Base-by-base conservation (phyloP, 179 eudicot genomes). In the Gypsophila paniculata region DNA sequence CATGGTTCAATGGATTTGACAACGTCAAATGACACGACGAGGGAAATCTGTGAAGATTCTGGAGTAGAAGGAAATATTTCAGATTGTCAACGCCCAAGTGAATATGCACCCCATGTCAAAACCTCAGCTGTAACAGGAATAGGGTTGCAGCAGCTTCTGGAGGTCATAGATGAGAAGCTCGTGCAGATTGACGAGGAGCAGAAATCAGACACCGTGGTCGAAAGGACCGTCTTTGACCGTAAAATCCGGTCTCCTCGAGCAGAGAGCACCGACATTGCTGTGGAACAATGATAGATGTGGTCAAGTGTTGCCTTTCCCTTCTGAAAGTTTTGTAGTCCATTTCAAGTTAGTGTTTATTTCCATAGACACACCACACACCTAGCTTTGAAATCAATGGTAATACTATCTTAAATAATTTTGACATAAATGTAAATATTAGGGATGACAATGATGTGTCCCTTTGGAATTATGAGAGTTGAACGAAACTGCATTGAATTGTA, bases 101-200 rank as follows among this genome's bases (percentile, higher is more conserved):
- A 81, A 68, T 60, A 67, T 39, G 57, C 21, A 42, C 79, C 89
- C 7, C 81, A 71, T 75, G 91, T 85, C 25, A 89, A 86, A 82
- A 83, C 91, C 48, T 93, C 98, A 53, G 96, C 97, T 3, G 68
- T 93, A 46, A 89, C 79, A 72, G 85, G 97, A 73, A 88, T 89
- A 68, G 98, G 98, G 22, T 81, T 93, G 77, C 87, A 83, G 72
- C 96, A 91, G 72, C 83, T 93, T 88, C 90, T 93, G 51, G 86
- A 84, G 78, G 75, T 88, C 53, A 85, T 93, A 29, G 96, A 93
- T 58, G 84, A 83, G 69, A 89, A 86, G 84, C 77, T 93, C 69
- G 58, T 72, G 59, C 61, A 62, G 61, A 59, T 76, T 26, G 76
- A 74, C 49, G 55, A 78, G 54, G 64, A 68, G 53, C 55, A 21